Base-by-base conservation (phyloP, 164 flowering plant species). In the Warburgia ugandensis region DNA sequence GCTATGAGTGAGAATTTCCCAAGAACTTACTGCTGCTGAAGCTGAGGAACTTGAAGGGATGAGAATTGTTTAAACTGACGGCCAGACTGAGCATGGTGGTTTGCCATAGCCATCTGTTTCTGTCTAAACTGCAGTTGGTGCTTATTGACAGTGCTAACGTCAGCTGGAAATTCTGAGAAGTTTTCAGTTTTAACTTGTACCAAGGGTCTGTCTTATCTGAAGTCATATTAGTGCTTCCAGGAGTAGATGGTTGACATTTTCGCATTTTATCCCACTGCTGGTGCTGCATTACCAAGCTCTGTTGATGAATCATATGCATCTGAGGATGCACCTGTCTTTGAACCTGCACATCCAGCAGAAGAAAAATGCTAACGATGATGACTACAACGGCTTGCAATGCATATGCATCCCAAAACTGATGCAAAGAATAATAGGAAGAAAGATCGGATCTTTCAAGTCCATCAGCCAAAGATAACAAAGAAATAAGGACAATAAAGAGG, bases 141-240 rank as follows among this genome's bases (percentile, higher is more conserved):
- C 62, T 81, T 28, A 62, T 53, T 77, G 52, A 78, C 51, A n/a
- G n/a, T n/a, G n/a, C n/a, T n/a, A n/a, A n/a, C 59, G 39, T 94
- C 96, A 60, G 77, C 29, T 20, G 83, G 81, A 20, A 76, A 32
- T 28, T 92, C 96, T 45, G 91, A 48, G 16, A 68, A 66, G 60
- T 68, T 73, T 66, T 94, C 97, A 55, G 80, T 32, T 73, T 94
- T 94, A 19, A 88, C 99, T 66, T 86, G 81, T 17, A 81, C 75
- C 70, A 81, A 11, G 26, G 84, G 76, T 35, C 82, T 73, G 48
- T 76, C 82, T 62, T 86, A 20, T 86, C 86, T 37, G 75, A 57
- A 52, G 62, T 78, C 75, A 77, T 70, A 42, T 43, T 65, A 42
- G 80, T 57, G n/a, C 50, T 28, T 13, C 78, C 82, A 53, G 88